Percentiles rank a stretch among this genome's conserved stretches.
phyloP scores from a whole-genome alignment of 2,329 filamentous ascomycete species.

The Colletotrichum cereale region DNA sequence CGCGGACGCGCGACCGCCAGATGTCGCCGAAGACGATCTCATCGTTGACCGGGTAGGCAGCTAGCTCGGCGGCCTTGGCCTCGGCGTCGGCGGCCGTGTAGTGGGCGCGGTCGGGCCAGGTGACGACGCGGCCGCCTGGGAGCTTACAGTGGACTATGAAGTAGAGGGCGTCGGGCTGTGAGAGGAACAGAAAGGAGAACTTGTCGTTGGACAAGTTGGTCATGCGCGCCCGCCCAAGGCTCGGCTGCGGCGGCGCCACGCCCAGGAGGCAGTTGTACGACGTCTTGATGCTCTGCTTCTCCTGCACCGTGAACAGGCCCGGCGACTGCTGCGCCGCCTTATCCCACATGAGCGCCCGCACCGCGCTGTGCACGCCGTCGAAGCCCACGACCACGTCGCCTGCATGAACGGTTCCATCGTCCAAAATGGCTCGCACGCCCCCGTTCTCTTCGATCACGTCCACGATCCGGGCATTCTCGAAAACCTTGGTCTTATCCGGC shows the following conservation, averaged over 20 bases:
- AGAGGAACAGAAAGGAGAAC: conserved; percentile 46
- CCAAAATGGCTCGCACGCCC: neutral
- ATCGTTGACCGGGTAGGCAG: conserved; percentile 45
- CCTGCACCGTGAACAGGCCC: conserved; percentile 38
- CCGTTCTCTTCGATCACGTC: neutral
- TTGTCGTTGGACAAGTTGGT: conserved; percentile 38
- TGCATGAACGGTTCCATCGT: neutral
- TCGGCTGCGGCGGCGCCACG: conserved; percentile 26
- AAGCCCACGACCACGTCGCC: neutral
- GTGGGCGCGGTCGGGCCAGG: conserved; percentile 44
- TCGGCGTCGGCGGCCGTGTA: conserved; percentile 50
- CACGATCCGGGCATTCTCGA: neutral
- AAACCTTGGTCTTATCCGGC: neutral
- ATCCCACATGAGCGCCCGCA: conserved; percentile 43
- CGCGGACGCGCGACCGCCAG: conserved; percentile 45
- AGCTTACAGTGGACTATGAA: neutral
- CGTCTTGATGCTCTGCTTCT: conserved; percentile 41
- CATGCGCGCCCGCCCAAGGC: conserved; percentile 28
- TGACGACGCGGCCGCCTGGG: conserved; percentile 5
- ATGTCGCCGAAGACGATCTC: conserved; percentile 50
- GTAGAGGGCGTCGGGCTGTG: conserved; percentile 28
- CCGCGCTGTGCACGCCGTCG: neutral
- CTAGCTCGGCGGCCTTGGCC: conserved; percentile 44
- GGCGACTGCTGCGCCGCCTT: conserved; percentile 37
- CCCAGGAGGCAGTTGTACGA: conserved; percentile 38